These are phyloP conservation scores for Bothriochloa decipiens DNA, from an alignment of 176 grass and related monocot genomes.

Conservation along the genomic window DNA sequence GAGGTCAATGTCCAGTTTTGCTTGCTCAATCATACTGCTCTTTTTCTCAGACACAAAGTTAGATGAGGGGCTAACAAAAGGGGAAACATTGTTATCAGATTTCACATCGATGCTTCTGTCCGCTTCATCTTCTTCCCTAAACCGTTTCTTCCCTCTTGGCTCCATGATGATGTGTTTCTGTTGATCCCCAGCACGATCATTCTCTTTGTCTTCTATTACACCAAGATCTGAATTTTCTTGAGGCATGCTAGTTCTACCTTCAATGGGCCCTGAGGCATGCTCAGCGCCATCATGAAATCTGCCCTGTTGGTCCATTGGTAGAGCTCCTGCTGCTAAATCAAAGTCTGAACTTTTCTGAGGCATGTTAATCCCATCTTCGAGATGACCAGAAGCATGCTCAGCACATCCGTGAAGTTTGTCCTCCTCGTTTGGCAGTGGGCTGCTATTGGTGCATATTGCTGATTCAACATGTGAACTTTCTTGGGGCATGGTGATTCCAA, in stretches of 20 bases:
- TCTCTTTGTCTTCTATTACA: neutral
- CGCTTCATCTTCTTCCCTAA: constrained; percentile 3
- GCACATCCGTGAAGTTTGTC: neutral
- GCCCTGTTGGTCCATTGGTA: neutral
- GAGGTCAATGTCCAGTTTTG: neutral
- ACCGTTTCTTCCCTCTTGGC: neutral
- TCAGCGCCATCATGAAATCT: neutral
- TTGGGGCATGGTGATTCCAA: neutral
- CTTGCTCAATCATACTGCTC: neutral
- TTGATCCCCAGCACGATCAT: neutral
- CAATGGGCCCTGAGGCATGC: neutral
- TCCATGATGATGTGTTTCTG: neutral
- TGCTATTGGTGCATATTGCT: neutral
- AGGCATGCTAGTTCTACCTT: neutral
- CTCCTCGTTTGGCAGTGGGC: neutral
- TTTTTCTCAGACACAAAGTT: neutral
- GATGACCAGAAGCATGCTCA: neutral
- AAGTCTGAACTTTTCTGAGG: neutral
- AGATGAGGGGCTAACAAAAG: neutral
- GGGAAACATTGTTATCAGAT: neutral
- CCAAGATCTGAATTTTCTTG: constrained; percentile 10
- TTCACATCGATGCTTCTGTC: neutral
- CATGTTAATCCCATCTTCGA: neutral
- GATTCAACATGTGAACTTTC: neutral
- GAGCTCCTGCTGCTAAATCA: neutral